Evolutionary conservation across 345 rosid species (phyloP), one percentile per base, ranked within the genome.

Genomic region (Dovyalis caffra): DNA sequence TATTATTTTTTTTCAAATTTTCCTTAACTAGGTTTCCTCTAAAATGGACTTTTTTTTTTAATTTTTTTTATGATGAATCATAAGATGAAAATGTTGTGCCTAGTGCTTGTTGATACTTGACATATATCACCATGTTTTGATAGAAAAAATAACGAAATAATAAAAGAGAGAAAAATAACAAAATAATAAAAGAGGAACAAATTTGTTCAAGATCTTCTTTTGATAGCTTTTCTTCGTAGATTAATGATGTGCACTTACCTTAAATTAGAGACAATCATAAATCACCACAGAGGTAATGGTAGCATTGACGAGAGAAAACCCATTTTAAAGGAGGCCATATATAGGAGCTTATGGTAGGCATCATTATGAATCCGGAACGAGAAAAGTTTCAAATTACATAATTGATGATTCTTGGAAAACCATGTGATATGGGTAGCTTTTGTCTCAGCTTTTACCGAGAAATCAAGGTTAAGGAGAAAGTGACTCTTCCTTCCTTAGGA

Each of bases 351-450:
- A 8, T 53, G 25, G 60, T 2, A 11, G 23, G 60, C 60, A 8
- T 53, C 60, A 53, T 53, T 26, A 8, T 53, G 60, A 21, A n/a
- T 2, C 14, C 2, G 23, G 26, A 53, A 7, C 4, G 12, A n/a
- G 26, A 12, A 53, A 53, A 53, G 58, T 21, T 53, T 53, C 23
- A 2, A 21, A 2, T 21, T 53, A 8, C 23, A 8, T 25, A 53
- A 53, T n/a, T n/a, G 58, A 8, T 53, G 26, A 0, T 11, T 47
- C 35, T 14, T 18, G 45, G 12, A 77, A 51, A 43, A 33, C 7
- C 80, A 72, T 72, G 75, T 72, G 82, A 64, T 6, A 0, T 21
- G 43, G 51, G 75, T 76, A 75, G 85, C 72, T 69, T 82, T 78
- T 75, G 75, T 75, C 80, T 26, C 10, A 12, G 67, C 40, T 14